A percentile compares a stretch with the other conserved stretches of the same genome.
Evolutionary conservation across 495 filamentous ascomycete genomes (phyloP).

Genomic region (Penicillium paradoxum): DNA sequence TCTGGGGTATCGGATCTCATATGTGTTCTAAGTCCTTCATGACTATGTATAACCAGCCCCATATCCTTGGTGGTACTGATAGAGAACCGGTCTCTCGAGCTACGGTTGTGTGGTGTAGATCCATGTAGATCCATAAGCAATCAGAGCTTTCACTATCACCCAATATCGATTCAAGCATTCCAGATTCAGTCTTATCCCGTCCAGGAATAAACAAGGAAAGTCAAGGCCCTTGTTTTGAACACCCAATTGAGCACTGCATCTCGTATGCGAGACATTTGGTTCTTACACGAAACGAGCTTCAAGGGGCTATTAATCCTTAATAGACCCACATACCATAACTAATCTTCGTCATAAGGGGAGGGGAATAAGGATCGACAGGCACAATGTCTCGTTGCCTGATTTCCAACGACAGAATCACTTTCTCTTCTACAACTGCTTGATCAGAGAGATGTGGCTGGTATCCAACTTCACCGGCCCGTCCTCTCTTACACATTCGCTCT

Average conservation of each 20-base stretch:
- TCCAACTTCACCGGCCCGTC: slow-evolving; percentile 9
- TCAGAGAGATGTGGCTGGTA: slow-evolving; percentile 7
- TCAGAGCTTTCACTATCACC: not conserved
- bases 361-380: slow-evolving; percentile 9
- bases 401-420: not conserved
- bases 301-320: slow-evolving; percentile 1
- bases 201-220: not conserved
- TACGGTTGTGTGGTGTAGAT: too few relatives aligned
- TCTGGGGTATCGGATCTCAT: not conserved
- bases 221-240: not conserved
- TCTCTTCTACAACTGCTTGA: slow-evolving; percentile 6
- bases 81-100: not conserved
- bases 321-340: slow-evolving; percentile 9
- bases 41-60: not conserved
- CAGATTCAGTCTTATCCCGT: not conserved
- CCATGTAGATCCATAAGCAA: not conserved
- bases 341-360: slow-evolving; percentile 1
- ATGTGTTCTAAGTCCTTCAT: not conserved
- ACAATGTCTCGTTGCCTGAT: slow-evolving; percentile 4
- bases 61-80: not conserved
- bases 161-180: not conserved
- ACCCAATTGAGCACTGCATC: not conserved
- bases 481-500: not conserved
- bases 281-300: slow-evolving; percentile 7
- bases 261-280: slow-evolving; percentile 1